A percentile compares a stretch with the other conserved stretches of the same genome.
Conservation (phyloP, 73 alveolate species). For the Paramecium sexaurelia region DNA sequence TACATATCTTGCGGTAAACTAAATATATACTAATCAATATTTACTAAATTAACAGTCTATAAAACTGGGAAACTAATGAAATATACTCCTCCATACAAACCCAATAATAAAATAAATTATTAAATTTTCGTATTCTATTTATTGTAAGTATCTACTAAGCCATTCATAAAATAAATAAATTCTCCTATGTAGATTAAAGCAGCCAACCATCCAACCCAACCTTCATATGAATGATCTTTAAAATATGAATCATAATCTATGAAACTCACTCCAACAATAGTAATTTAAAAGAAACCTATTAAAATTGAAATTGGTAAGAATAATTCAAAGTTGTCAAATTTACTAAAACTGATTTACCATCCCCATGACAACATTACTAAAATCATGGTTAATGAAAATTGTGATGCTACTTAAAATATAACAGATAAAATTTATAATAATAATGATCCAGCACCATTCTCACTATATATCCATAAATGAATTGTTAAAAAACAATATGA, state of each 20-base stretch:
- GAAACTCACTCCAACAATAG: slow-evolving; percentile 62
- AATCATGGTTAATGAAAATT: slow-evolving; percentile 34
- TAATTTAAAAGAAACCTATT: slow-evolving; percentile 37
- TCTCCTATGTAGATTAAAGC: background rate
- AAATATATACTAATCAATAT: background rate
- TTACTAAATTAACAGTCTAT: slow-evolving; percentile 30
- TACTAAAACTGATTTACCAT: slow-evolving; percentile 63
- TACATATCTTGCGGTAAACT: background rate
- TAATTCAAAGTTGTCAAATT: slow-evolving; percentile 65
- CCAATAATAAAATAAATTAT: background rate
- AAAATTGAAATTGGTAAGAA: slow-evolving; percentile 50
- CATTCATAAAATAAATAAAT: slow-evolving; percentile 18
- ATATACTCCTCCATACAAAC: slow-evolving; percentile 14
- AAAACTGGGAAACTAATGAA: slow-evolving; percentile 19
- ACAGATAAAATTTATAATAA: slow-evolving; percentile 23
- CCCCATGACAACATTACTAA: slow-evolving; percentile 65
- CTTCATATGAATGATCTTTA: slow-evolving; percentile 64
- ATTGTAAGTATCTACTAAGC: background rate
- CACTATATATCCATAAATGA: slow-evolving; percentile 52
- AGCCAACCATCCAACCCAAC: slow-evolving; percentile 64
- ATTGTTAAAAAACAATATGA: background rate
- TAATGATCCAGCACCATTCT: slow-evolving; percentile 60
- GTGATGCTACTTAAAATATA: background rate
- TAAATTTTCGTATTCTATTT: background rate
- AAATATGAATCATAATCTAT: slow-evolving; percentile 58